Evolutionary conservation across 2,329 filamentous ascomycete species (phyloP).

Genomic region (Ophiostoma triangulosporum): DNA sequence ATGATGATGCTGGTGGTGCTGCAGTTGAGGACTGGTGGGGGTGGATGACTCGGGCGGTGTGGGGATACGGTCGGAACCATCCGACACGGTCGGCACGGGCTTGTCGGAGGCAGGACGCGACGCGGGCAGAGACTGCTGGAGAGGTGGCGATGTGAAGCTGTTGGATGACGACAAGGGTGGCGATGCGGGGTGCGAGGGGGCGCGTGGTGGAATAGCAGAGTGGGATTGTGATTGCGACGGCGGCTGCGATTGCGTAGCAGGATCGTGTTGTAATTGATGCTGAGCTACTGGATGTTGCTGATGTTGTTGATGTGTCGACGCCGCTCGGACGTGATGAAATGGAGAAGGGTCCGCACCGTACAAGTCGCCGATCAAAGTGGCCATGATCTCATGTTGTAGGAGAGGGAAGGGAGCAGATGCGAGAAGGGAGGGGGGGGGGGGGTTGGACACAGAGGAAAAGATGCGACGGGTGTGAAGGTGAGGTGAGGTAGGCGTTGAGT

Average conservation of each 20-base stretch:
- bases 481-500: too few relatives aligned
- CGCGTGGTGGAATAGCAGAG: neutral
- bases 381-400: slow-evolving; percentile 38
- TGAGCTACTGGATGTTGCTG: slow-evolving; percentile 25
- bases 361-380: slow-evolving; percentile 52
- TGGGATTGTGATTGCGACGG: neutral
- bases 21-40: neutral
- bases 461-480: too few relatives aligned
- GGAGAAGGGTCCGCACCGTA: slow-evolving; percentile 56
- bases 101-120: neutral
- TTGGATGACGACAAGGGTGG: slow-evolving; percentile 18
- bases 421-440: neutral
- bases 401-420: neutral
- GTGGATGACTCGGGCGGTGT: slow-evolving; percentile 24
- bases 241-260: slow-evolving; percentile 2
- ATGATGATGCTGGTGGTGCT: neutral
- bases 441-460: neutral
- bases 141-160: slow-evolving; percentile 10
- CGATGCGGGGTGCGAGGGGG: slow-evolving; percentile 7
- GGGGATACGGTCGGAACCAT: slow-evolving; percentile 5
- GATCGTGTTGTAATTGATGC: slow-evolving; percentile 19
- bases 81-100: neutral
- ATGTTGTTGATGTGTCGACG: slow-evolving; percentile 24
- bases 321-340: slow-evolving; percentile 28
- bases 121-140: neutral